Base-by-base conservation (phyloP, 108 stramenopile genomes). In the Discostella stelligeroides region DNA sequence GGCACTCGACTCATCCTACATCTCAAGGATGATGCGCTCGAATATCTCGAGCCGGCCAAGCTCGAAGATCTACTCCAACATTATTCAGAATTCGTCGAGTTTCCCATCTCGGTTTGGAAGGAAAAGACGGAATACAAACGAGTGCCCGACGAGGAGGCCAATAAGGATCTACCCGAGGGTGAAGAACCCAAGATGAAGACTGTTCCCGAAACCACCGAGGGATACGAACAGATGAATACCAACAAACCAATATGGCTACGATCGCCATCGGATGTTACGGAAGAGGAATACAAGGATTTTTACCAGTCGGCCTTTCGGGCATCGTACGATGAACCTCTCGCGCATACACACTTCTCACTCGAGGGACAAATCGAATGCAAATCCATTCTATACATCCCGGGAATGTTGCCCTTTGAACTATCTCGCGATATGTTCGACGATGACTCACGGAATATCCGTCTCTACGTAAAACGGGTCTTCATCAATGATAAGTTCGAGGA, bases 401-500 rank as follows among this genome's bases (percentile, higher is more conserved):
- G 93, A 28, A 92, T 92, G 76, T 73, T 98, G 12, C 98, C 98
- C 24, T 98, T 95, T 72, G 98, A 99, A 79, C 71, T 98, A 55
- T 86, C 83, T 60, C 72, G 90, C 59, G 95, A 97, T 71, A 98
- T 99, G 98, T 99, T 99, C 77, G 97, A 97, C 70, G 97, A 98
- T 66, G 88, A 96, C 60, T 59, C 92, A 21, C 81, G 89, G 13
- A 92, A 92, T 58, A 91, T 98, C 69, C 92, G 94, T 38, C 82
- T 99, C 11, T 99, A 99, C 82, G 98, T 99, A 29, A 98, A 98
- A 86, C 96, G 98, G 18, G 98, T 99, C 29, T 99, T 99, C 70
- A 98, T 99, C 94, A 99, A 97, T 73, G 98, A 99, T 77, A 87
- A 96, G 70, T 99, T 98, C 66, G 97, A 98, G 51, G 98, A 97